Evolutionary conservation across 179 eudicot genomes (phyloP).

Genomic region (Corrigiola litoralis): DNA sequence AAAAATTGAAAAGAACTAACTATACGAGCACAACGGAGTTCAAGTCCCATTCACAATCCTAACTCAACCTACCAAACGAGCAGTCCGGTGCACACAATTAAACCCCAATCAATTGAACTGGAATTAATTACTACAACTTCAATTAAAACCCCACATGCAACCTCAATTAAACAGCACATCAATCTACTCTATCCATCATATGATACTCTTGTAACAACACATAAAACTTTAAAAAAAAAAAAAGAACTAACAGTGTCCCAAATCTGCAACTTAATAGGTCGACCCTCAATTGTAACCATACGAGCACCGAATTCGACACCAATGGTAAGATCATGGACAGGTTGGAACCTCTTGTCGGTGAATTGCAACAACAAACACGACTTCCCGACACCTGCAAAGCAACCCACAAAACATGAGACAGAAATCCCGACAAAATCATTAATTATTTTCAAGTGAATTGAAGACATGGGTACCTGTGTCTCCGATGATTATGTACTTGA

Average conservation of each 20-base stretch:
- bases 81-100: too few relatives aligned
- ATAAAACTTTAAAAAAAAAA: neutral
- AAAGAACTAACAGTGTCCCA: slow-evolving; percentile 60
- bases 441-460: neutral
- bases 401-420: neutral
- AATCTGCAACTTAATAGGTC: slow-evolving; percentile 73
- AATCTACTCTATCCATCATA: too few relatives aligned
- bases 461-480: slow-evolving; percentile 13
- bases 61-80: too few relatives aligned
- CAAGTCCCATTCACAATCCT: too few relatives aligned
- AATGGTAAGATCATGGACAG: slow-evolving; percentile 78
- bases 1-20: too few relatives aligned
- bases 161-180: too few relatives aligned
- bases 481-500: slow-evolving; percentile 29
- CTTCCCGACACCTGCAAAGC: slow-evolving; percentile 59
- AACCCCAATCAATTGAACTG: too few relatives aligned
- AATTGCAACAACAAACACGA: slow-evolving; percentile 76
- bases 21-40: too few relatives aligned
- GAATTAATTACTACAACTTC: too few relatives aligned
- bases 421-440: too few relatives aligned
- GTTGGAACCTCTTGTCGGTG: slow-evolving; percentile 83
- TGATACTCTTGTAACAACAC: too few relatives aligned
- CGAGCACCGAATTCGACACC: slow-evolving; percentile 87
- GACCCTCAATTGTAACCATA: slow-evolving; percentile 58
- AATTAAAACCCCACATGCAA: too few relatives aligned